Conservation (phyloP, 1,284 basidiomycete genomes). For the Moniliophthora roreri region DNA sequence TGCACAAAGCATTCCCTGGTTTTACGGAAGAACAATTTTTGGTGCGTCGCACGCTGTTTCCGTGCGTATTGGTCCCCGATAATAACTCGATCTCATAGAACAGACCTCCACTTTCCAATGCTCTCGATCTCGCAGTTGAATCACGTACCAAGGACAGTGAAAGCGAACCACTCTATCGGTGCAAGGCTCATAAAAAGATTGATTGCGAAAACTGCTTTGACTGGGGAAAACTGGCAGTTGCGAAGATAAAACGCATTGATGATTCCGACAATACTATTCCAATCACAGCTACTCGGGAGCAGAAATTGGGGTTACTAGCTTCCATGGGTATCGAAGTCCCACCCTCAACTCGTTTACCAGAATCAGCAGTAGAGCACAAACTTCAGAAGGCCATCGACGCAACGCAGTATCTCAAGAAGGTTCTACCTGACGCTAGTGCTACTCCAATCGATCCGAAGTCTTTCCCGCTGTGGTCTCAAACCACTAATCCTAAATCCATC, state of each 20-base stretch:
- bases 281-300: neutral
- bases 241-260: slow-evolving; percentile 4
- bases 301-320: neutral
- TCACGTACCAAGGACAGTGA: slow-evolving; percentile 17
- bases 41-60: slow-evolving; percentile 15
- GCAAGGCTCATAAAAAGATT: slow-evolving; percentile 24
- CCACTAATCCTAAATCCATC: slow-evolving; percentile 5
- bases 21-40: slow-evolving; percentile 12
- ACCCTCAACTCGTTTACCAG: neutral
- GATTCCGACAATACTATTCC: neutral
- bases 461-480: slow-evolving; percentile 18
- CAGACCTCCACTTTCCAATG: slow-evolving; percentile 18
- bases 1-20: slow-evolving; percentile 16
- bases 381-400: neutral
- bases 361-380: neutral
- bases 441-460: slow-evolving; percentile 19
- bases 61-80: neutral
- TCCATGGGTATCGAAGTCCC: neutral
- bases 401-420: neutral
- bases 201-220: slow-evolving; percentile 32
- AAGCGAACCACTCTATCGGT: slow-evolving; percentile 21
- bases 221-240: slow-evolving; percentile 23
- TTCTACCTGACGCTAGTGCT: neutral
- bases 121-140: slow-evolving; percentile 26
- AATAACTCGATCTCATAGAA: neutral